phyloP scores from a whole-genome alignment of 768 basidiomycete genomes.

The Boletus tomentosulus region DNA sequence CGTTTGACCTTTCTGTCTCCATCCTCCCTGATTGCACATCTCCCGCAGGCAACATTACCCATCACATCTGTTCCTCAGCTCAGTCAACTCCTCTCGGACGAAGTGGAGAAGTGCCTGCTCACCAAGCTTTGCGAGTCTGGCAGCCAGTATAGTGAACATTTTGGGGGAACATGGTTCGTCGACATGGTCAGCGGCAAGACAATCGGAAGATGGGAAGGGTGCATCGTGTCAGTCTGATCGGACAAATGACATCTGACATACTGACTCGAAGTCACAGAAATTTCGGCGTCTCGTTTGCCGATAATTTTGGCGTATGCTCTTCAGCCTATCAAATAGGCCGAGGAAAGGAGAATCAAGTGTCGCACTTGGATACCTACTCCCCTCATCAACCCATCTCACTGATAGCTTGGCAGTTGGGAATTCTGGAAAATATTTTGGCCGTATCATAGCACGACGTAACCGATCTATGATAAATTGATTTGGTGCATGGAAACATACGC shows the following conservation, averaged over 20 bases:
- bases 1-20: conserved; percentile 76
- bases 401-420: conserved; percentile 51
- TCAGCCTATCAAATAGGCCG: conserved; percentile 53
- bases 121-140: conserved; percentile 68
- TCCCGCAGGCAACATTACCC: conserved; percentile 71
- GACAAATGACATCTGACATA: not conserved
- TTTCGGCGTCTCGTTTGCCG: conserved; percentile 54
- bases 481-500: conserved; percentile 19
- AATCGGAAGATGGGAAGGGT: conserved; percentile 79
- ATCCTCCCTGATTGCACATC: conserved; percentile 70
- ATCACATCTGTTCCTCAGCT: conserved; percentile 77
- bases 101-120: conserved; percentile 69
- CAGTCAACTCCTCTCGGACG: conserved; percentile 68
- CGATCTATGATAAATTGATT: not conserved
- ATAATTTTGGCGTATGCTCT: conserved; percentile 50
- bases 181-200: conserved; percentile 59
- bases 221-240: conserved; percentile 54
- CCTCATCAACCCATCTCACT: conserved; percentile 34
- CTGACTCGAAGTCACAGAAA: conserved; percentile 42
- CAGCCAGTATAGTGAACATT: conserved; percentile 45
- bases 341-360: conserved; percentile 37
- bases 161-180: conserved; percentile 70
- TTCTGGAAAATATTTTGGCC: conserved; percentile 40
- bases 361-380: conserved; percentile 39
- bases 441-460: conserved; percentile 13